Conservation (phyloP, 2,329 filamentous ascomycete genomes). For the Botrytis byssoidea region DNA sequence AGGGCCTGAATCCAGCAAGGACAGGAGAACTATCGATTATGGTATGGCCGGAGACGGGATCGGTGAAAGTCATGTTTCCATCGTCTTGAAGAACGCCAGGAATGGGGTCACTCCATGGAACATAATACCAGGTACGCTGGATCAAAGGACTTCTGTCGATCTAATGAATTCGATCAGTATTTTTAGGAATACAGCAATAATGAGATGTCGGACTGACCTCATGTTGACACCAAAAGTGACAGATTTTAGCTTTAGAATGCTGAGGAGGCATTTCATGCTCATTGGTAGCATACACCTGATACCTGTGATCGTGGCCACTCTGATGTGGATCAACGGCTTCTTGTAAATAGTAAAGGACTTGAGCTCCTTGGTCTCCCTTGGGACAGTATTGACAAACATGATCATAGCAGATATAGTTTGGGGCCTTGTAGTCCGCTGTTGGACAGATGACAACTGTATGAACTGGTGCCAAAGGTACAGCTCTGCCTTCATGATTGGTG, state of each 20-base stretch:
- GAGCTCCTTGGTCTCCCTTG: neutral
- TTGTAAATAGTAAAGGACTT: neutral
- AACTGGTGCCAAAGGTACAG: neutral
- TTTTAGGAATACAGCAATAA: too few species aligned
- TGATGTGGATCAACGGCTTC: neutral
- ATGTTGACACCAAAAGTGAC: conserved; percentile 7
- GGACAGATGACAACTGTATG: neutral
- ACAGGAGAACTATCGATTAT: neutral
- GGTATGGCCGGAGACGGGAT: neutral
- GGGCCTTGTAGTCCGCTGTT: neutral
- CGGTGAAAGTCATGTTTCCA: neutral
- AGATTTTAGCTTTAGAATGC: neutral
- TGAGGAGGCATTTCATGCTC: conserved; percentile 2
- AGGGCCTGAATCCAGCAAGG: neutral
- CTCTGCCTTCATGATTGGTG: too few species aligned
- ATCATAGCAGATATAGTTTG: neutral
- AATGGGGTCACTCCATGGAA: neutral
- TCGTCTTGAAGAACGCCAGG: neutral
- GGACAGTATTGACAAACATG: neutral
- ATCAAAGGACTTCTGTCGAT: neutral
- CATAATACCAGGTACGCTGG: conserved; percentile 4
- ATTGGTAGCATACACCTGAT: neutral
- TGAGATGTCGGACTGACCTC: neutral
- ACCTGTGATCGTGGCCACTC: neutral
- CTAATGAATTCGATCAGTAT: neutral